Conservation (phyloP, 371 early-diverging fungal species). For the Mortierella sp. region DNA sequence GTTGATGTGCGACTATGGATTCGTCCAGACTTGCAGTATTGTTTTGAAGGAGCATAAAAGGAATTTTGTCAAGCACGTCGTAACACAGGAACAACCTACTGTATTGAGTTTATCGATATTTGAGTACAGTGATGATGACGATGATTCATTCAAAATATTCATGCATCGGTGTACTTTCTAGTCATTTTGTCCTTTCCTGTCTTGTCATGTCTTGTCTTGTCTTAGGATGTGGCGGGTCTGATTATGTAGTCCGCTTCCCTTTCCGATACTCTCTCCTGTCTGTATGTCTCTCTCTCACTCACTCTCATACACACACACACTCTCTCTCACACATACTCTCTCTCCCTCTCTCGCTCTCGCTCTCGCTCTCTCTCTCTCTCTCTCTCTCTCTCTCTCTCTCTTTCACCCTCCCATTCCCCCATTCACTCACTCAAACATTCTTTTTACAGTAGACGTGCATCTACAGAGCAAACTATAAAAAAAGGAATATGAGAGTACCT, state of each 20-base stretch:
- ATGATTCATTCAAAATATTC: too few relatives aligned
- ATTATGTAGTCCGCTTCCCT: neutral
- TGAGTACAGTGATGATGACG: too few relatives aligned
- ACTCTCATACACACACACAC: neutral
- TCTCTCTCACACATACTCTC: neutral
- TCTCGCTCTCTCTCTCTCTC: too few relatives aligned
- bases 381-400: too few relatives aligned
- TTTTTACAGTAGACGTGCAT: too few relatives aligned
- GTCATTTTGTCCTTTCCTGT: neutral
- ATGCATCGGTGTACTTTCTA: neutral
- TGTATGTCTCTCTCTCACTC: neutral
- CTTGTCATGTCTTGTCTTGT: neutral
- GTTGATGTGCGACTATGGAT: neutral
- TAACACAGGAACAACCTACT: neutral
- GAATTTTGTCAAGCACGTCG: neutral
- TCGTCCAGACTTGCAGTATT: neutral
- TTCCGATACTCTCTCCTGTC: neutral
- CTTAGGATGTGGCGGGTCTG: too few relatives aligned
- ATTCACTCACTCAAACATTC: too few relatives aligned
- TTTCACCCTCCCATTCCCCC: too few relatives aligned
- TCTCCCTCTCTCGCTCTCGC: too few relatives aligned
- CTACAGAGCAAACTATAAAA: too few relatives aligned
- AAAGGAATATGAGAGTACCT: too few relatives aligned
- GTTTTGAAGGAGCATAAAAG: neutral
- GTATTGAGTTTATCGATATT: neutral